Conservation (phyloP, 2,329 filamentous ascomycete genomes). For the Trichothecium sympodiale region DNA sequence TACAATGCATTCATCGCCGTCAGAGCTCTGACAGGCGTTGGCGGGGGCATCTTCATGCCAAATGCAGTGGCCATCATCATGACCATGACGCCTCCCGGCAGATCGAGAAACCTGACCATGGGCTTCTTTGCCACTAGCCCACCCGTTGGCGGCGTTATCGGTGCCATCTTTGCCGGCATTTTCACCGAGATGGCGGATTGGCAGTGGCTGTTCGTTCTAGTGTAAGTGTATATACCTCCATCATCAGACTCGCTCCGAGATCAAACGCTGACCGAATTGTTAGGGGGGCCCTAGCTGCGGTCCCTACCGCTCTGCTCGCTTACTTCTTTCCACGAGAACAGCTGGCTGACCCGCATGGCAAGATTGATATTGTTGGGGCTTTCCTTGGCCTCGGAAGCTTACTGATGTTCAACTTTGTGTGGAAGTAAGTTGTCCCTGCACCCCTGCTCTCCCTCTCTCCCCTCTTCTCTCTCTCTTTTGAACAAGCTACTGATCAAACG, state of each 20-base stretch:
- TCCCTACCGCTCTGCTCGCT: slow-evolving; percentile 6
- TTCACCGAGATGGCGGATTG: slow-evolving; percentile 12
- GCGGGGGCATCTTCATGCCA: slow-evolving; percentile 39
- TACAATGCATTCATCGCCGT: slow-evolving; percentile 29
- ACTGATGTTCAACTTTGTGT: slow-evolving; percentile 38
- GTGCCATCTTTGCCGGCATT: slow-evolving; percentile 26
- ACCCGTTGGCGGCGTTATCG: slow-evolving; percentile 32
- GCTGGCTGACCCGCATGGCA: slow-evolving; percentile 13
- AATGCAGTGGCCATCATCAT: slow-evolving; percentile 39
- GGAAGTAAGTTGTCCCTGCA: slow-evolving; percentile 27
- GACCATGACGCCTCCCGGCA: slow-evolving; percentile 34
- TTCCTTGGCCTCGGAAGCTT: slow-evolving; percentile 25
- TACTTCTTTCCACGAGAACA: slow-evolving; percentile 8
- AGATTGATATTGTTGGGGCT: slow-evolving; percentile 24
- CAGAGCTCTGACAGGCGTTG: slow-evolving; percentile 33
- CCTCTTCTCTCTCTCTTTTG: not conserved
- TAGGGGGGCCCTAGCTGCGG: slow-evolving; percentile 1
- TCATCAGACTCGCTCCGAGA: not conserved
- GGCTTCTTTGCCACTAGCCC: slow-evolving; percentile 35
- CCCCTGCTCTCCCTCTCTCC: not conserved
- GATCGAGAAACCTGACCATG: slow-evolving; percentile 30
- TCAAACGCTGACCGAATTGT: not conserved
- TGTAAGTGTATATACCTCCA: not conserved
- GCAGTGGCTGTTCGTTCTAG: slow-evolving; percentile 1
- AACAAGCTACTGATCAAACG: not conserved